Percentiles rank a stretch among this genome's conserved stretches.
phyloP scores from a whole-genome alignment of 148 eudicot genomes.

The Fallopia convolvulus region DNA sequence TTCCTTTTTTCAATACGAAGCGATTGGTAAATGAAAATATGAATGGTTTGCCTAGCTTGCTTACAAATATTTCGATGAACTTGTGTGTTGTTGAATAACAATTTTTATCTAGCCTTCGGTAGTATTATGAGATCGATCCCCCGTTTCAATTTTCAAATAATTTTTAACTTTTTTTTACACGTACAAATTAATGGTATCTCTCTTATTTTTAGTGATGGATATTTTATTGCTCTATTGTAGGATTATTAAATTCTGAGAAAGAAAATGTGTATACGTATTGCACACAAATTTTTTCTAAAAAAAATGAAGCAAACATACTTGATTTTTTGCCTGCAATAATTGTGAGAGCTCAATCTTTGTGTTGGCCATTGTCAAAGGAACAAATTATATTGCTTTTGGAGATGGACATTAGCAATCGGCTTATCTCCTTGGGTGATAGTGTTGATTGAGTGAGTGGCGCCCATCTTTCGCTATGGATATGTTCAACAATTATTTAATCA shows the following conservation, averaged over 20 bases:
- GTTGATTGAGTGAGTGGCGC: not conserved
- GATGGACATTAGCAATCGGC: not conserved
- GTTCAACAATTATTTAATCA: not conserved
- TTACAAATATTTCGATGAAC: not conserved
- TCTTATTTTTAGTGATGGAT: too few species aligned
- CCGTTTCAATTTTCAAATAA: too few species aligned
- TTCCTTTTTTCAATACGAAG: not conserved
- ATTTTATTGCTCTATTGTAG: too few species aligned
- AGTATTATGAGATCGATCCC: too few species aligned
- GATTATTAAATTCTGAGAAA: too few species aligned
- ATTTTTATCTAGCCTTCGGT: too few species aligned
- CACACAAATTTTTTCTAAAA: too few species aligned
- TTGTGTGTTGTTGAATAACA: not conserved
- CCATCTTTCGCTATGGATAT: not conserved
- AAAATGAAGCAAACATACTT: not conserved
- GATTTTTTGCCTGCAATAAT: not conserved
- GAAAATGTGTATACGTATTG: too few species aligned
- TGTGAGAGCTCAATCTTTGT: not conserved
- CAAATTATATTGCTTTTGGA: conserved; percentile 7
- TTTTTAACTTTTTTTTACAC: too few species aligned
- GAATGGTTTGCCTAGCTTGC: not conserved
- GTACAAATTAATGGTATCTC: too few species aligned
- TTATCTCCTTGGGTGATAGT: conserved; percentile 4
- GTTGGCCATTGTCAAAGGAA: not conserved
- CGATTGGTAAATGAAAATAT: not conserved